phyloP scores from a whole-genome alignment of 257 asterid species.

The Solanum megistacrolobum region DNA sequence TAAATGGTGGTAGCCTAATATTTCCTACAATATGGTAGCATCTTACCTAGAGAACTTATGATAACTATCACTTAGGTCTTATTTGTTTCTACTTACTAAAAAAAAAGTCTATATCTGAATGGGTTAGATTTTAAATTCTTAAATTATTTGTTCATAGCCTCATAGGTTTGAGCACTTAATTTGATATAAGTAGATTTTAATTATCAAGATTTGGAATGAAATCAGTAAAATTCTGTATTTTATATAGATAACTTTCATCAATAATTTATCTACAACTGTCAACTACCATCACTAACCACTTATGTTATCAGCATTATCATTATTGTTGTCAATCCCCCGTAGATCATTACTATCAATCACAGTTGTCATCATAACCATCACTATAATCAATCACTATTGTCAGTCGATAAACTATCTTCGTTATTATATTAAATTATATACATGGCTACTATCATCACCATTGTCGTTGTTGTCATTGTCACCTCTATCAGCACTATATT shows the following conservation, averaged over 20 bases:
- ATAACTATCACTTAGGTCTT: background rate
- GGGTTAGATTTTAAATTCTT: background rate
- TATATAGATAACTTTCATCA: background rate
- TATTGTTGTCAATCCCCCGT: background rate
- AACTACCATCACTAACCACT: fast-evolving
- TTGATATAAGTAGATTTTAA: background rate
- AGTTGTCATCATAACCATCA: too few relatives aligned
- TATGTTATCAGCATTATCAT: fast-evolving
- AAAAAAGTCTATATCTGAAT: too few relatives aligned
- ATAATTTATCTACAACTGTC: background rate
- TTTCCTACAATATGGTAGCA: background rate
- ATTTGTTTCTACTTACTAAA: background rate
- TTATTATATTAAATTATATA: background rate
- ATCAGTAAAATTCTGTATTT: too few relatives aligned
- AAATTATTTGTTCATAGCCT: background rate
- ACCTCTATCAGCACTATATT: background rate
- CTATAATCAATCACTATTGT: too few relatives aligned
- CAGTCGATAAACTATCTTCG: background rate
- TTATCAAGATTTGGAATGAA: background rate
- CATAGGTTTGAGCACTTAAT: background rate
- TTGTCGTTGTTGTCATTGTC: background rate
- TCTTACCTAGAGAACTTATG: background rate
- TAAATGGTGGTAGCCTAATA: background rate
- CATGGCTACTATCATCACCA: background rate
- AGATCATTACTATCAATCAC: background rate